These are phyloP conservation scores for Cystofilobasidium ferigula DNA, from an alignment of 768 basidiomycete genomes.

Conservation along the genomic window DNA sequence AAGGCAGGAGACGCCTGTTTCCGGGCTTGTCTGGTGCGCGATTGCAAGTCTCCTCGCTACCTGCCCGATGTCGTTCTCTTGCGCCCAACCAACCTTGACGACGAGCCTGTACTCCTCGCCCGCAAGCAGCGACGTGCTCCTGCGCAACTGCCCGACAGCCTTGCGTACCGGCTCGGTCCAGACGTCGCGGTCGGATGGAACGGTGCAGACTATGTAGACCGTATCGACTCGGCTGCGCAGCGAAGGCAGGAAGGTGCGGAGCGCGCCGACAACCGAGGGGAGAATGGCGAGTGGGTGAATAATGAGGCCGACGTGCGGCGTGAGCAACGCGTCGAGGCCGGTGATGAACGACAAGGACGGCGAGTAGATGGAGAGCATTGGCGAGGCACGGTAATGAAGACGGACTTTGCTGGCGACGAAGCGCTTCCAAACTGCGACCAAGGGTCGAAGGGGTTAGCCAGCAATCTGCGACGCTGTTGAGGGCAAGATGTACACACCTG, in stretches of 20 bases:
- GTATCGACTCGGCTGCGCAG: not conserved
- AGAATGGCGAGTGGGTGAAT: not conserved
- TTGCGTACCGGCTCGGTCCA: not conserved
- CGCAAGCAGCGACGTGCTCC: not conserved
- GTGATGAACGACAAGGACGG: not conserved
- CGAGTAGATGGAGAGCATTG: not conserved
- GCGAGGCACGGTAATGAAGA: not conserved
- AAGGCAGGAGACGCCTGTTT: not conserved
- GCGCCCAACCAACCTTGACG: not conserved
- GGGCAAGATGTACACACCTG: not conserved
- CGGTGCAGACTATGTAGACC: not conserved
- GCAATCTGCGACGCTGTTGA: not conserved
- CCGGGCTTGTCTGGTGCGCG: not conserved
- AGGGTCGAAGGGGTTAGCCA: not conserved
- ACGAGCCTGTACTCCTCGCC: not conserved
- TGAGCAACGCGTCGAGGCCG: not conserved
- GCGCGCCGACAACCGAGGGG: not conserved
- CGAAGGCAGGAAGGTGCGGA: not conserved
- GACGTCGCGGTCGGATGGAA: not conserved
- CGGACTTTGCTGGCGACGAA: not conserved
- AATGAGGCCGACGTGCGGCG: not conserved
- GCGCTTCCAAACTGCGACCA: not conserved
- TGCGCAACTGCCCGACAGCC: not conserved
- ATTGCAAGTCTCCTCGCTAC: not conserved
- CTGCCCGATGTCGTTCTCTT: not conserved